phyloP scores from a whole-genome alignment of 2,329 filamentous ascomycete species.

The Diaporthe citri region DNA sequence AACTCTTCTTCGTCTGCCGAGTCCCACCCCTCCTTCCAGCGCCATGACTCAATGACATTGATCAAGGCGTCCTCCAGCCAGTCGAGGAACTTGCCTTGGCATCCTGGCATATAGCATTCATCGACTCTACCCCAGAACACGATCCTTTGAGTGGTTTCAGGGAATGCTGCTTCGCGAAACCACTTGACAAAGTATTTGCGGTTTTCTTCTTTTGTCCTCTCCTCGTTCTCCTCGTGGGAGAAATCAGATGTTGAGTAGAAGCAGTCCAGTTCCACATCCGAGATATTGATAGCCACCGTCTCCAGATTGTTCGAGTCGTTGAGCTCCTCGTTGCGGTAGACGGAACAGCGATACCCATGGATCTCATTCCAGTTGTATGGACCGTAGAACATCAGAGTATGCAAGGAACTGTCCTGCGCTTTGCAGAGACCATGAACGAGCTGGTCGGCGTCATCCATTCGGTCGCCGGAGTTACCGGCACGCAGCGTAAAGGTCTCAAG shows the following conservation, averaged over 20 bases:
- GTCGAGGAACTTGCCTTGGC: neutral
- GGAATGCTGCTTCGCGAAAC: neutral
- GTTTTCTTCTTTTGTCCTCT: neutral
- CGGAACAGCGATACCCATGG: conserved; percentile 1
- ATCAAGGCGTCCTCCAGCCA: neutral
- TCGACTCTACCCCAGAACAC: neutral
- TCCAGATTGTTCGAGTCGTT: neutral
- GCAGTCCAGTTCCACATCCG: neutral
- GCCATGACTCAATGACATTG: neutral
- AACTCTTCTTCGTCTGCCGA: conserved; percentile 1
- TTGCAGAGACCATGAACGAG: neutral
- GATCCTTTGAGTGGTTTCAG: neutral
- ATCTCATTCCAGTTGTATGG: neutral
- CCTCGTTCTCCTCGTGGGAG: neutral
- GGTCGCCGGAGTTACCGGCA: neutral
- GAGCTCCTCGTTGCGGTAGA: conserved; percentile 3
- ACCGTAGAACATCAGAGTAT: conserved; percentile 1
- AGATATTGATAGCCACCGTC: neutral
- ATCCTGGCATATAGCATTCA: neutral
- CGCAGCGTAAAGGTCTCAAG: neutral
- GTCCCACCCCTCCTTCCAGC: neutral
- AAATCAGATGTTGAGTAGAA: neutral
- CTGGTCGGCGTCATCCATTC: neutral
- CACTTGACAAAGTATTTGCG: neutral
- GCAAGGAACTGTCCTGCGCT: neutral